phyloP scores from a whole-genome alignment of 371 early-diverging fungal species.

The Mortierella sp. region DNA sequence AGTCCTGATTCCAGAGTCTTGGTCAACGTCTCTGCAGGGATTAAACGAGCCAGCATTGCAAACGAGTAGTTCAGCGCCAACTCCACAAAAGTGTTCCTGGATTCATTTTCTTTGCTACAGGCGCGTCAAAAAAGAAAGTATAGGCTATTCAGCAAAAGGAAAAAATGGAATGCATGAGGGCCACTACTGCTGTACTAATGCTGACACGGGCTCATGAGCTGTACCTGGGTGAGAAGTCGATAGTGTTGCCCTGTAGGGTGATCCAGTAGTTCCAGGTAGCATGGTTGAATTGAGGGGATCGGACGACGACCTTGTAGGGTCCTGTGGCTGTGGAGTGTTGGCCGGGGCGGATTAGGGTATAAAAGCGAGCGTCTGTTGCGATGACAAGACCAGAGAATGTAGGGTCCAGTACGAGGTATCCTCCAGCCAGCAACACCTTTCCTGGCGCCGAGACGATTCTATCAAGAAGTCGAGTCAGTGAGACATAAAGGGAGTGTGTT shows the following conservation, averaged over 20 bases:
- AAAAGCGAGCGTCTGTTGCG: slow-evolving; percentile 88
- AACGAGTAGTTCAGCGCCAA: slow-evolving; percentile 64
- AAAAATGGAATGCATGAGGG: neutral
- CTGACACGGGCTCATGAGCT: neutral
- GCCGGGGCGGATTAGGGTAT: slow-evolving; percentile 70
- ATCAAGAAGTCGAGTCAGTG: neutral
- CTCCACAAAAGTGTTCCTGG: slow-evolving; percentile 66
- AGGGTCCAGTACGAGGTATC: slow-evolving; percentile 95
- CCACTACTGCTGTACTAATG: neutral
- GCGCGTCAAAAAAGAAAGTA: neutral
- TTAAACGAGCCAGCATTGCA: slow-evolving; percentile 58
- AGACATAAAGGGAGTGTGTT: neutral
- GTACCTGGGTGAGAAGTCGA: slow-evolving; percentile 34
- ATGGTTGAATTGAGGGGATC: slow-evolving; percentile 82
- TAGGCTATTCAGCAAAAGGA: neutral
- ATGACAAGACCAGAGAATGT: slow-evolving; percentile 87
- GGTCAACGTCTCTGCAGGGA: slow-evolving; percentile 33
- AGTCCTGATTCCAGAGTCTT: slow-evolving; percentile 62
- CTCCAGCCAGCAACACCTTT: slow-evolving; percentile 94
- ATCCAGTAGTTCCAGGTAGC: slow-evolving; percentile 75
- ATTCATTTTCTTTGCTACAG: slow-evolving; percentile 51
- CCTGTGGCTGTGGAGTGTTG: slow-evolving; percentile 1
- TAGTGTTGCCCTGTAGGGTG: slow-evolving; percentile 22
- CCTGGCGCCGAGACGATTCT: slow-evolving; percentile 90
- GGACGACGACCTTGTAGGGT: slow-evolving; percentile 63